Conservation (phyloP, 2,329 filamentous ascomycete species). For the Bipolaris victoriae region DNA sequence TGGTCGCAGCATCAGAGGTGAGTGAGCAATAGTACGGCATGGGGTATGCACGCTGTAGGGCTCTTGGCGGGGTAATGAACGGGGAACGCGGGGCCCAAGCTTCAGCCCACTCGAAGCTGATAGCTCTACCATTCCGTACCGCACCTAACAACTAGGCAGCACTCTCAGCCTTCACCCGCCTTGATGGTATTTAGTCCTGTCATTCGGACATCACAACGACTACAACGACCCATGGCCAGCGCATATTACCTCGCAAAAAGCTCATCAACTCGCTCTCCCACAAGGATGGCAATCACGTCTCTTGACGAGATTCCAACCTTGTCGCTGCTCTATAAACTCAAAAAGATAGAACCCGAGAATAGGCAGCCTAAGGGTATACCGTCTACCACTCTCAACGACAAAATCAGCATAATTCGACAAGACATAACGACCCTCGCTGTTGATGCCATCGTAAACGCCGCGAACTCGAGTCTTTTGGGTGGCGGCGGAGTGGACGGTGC, state of each 20-base stretch:
- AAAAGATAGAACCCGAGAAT: slow-evolving; percentile 53
- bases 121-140: too few relatives aligned
- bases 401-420: slow-evolving; percentile 71
- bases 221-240: slow-evolving; percentile 26
- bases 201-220: neutral
- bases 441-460: slow-evolving; percentile 91
- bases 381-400: slow-evolving; percentile 61
- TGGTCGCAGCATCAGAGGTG: too few relatives aligned
- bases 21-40: too few relatives aligned
- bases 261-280: slow-evolving; percentile 6
- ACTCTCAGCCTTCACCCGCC: neutral
- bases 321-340: slow-evolving; percentile 68
- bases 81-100: slow-evolving; percentile 9
- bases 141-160: neutral
- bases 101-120: slow-evolving; percentile 2
- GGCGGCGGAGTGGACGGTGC: slow-evolving; percentile 82
- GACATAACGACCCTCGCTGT: slow-evolving; percentile 83
- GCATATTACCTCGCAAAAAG: slow-evolving; percentile 33
- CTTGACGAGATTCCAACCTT: slow-evolving; percentile 67
- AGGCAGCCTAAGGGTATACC: slow-evolving; percentile 20
- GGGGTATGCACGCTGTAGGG: too few relatives aligned
- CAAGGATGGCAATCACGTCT: slow-evolving; percentile 29
- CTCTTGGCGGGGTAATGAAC: too few relatives aligned
- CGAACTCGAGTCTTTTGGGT: slow-evolving; percentile 77
- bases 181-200: slow-evolving; percentile 1